These are phyloP conservation scores for Yamadazyma sp. DNA, from an alignment of 1,139 yeast genomes.

Conservation along the genomic window DNA sequence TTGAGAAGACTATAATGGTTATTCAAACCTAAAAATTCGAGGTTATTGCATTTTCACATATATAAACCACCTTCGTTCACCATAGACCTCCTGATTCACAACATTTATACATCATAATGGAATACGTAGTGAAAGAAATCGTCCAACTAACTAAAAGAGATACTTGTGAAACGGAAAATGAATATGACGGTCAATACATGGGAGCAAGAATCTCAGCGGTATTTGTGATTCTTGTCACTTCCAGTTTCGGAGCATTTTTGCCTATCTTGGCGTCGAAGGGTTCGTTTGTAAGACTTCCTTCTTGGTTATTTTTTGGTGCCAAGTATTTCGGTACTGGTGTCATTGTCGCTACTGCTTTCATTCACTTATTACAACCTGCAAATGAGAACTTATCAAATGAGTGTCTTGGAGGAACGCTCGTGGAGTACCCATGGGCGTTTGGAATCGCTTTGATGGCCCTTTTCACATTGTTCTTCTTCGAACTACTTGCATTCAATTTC, in stretches of 20 bases:
- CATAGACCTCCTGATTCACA: background rate
- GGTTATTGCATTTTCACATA: background rate
- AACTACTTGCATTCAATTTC: conserved; percentile 53
- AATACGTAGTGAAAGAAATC: background rate
- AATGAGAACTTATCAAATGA: conserved; percentile 40
- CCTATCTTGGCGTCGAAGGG: conserved; percentile 55
- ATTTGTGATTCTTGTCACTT: conserved; percentile 62
- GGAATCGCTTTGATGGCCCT: conserved; percentile 41
- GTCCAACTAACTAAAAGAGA: conserved; percentile 21
- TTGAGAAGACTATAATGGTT: conserved; percentile 2
- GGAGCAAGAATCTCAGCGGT: conserved; percentile 76
- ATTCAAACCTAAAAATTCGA: background rate
- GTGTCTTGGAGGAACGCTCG: conserved; percentile 37
- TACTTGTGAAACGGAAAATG: conserved; percentile 35
- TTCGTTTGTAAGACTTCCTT: conserved; percentile 53
- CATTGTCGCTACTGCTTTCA: conserved; percentile 83
- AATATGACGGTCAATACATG: conserved; percentile 35
- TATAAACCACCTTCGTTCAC: background rate
- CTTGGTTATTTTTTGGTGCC: conserved; percentile 66
- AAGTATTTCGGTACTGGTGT: conserved; percentile 93
- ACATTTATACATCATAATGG: conserved; percentile 1
- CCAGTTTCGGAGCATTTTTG: conserved; percentile 58
- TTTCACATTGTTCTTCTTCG: conserved; percentile 50
- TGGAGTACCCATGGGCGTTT: conserved; percentile 42
- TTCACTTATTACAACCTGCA: conserved; percentile 83